Evolutionary conservation across 179 eudicot genomes (phyloP).

Genomic region (Nepenthes alata): DNA sequence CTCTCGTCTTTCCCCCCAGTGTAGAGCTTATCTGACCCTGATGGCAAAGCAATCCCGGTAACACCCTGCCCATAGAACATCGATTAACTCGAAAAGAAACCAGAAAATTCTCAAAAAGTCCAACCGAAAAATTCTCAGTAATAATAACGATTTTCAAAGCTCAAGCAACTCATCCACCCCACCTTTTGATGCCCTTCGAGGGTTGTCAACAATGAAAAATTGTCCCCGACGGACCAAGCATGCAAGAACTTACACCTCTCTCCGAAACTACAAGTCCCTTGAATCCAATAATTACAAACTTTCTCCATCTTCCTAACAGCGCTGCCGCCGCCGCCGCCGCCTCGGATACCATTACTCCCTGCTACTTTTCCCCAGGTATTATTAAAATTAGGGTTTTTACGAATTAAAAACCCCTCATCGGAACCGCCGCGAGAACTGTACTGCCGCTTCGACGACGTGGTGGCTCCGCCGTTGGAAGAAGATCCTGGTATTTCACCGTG

Average conservation of each 20-base stretch:
- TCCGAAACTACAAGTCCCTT: conserved; percentile 61
- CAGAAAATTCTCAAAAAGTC: background rate
- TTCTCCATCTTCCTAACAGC: conserved; percentile 38
- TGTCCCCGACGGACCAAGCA: conserved; percentile 58
- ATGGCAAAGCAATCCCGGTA: conserved; percentile 73
- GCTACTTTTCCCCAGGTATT: conserved; percentile 39
- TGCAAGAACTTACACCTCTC: conserved; percentile 63
- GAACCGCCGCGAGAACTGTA: conserved; percentile 30
- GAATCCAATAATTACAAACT: conserved; percentile 61
- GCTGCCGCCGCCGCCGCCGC: conserved; percentile 7
- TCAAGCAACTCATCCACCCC: background rate
- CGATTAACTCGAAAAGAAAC: conserved; percentile 3
- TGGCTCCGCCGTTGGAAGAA: conserved; percentile 17
- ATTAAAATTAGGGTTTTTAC: conserved; percentile 49
- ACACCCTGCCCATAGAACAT: conserved; percentile 40
- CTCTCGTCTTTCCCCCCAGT: conserved; percentile 81
- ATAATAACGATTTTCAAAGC: background rate
- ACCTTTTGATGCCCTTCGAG: conserved; percentile 93
- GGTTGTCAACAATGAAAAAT: conserved; percentile 46
- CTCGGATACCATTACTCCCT: conserved; percentile 7
- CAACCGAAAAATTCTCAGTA: background rate
- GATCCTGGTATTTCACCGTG: conserved; percentile 55
- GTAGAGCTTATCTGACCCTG: conserved; percentile 82
- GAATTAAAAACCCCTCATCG: conserved; percentile 31
- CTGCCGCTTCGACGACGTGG: conserved; percentile 34